Evolutionary conservation across 169 alveolate species (phyloP).

Genomic region (Babesia divergens): DNA sequence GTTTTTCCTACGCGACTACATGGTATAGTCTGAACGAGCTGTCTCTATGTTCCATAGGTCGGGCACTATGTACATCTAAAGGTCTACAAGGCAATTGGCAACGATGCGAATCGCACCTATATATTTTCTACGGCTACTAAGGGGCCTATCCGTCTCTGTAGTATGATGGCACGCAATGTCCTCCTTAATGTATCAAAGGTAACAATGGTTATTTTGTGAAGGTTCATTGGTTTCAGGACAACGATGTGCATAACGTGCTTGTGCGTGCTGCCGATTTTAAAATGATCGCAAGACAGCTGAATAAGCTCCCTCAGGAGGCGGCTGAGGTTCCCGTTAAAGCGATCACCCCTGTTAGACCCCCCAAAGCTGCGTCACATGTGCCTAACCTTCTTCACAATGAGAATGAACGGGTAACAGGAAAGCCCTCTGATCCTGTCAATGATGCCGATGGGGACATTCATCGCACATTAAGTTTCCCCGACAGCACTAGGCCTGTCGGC

Average conservation of each 20-base stretch:
- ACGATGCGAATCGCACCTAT: slow-evolving; percentile 53
- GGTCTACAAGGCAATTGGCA: slow-evolving; percentile 65
- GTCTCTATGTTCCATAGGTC: not conserved
- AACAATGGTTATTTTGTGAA: not conserved
- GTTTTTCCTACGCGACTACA: slow-evolving; percentile 64
- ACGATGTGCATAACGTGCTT: slow-evolving; percentile 29
- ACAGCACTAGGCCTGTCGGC: too few relatives aligned
- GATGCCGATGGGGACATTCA: too few relatives aligned
- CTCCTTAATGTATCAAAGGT: slow-evolving; percentile 66
- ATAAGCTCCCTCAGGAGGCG: too few relatives aligned
- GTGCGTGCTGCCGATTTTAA: not conserved
- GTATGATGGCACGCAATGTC: slow-evolving; percentile 58
- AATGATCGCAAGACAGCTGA: not conserved
- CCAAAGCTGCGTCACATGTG: too few relatives aligned
- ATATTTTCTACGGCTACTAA: slow-evolving; percentile 58
- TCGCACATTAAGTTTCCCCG: too few relatives aligned
- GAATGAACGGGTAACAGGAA: too few relatives aligned
- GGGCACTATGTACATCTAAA: slow-evolving; percentile 66
- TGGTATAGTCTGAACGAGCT: slow-evolving; percentile 29
- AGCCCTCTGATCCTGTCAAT: too few relatives aligned
- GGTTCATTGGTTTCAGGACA: not conserved
- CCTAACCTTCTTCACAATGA: too few relatives aligned
- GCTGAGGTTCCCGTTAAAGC: too few relatives aligned
- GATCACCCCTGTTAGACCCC: too few relatives aligned
- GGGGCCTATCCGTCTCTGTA: slow-evolving; percentile 70